Conservation (phyloP, 164 flowering plant genomes). For the Chloranthus sessilifolius region DNA sequence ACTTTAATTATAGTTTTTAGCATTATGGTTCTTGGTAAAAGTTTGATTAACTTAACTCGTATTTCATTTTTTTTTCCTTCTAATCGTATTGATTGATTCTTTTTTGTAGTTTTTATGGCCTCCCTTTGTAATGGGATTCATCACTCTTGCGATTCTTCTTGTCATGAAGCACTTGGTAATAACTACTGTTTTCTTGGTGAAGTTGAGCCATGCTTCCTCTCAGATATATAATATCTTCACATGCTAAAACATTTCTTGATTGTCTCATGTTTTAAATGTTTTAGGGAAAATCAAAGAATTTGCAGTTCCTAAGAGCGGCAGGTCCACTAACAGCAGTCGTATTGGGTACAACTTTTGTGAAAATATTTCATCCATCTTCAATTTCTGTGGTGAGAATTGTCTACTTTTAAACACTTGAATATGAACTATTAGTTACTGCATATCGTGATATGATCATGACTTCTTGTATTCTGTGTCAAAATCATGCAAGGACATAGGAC, state of each 20-base stretch:
- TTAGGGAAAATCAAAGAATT: slow-evolving; percentile 71
- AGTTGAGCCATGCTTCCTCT: not conserved
- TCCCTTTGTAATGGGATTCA: slow-evolving; percentile 89
- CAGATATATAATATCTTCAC: not conserved
- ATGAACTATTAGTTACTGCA: too few relatives aligned
- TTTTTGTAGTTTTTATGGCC: slow-evolving; percentile 86
- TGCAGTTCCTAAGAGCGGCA: slow-evolving; percentile 75
- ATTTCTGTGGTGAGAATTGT: slow-evolving; percentile 70
- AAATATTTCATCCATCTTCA: slow-evolving; percentile 77
- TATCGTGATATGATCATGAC: too few relatives aligned
- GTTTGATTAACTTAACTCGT: too few relatives aligned
- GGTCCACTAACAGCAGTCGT: slow-evolving; percentile 95
- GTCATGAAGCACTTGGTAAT: slow-evolving; percentile 93
- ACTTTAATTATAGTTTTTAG: too few relatives aligned
- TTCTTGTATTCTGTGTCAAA: too few relatives aligned
- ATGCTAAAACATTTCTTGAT: slow-evolving; percentile 1
- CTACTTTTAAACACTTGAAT: slow-evolving; percentile 1
- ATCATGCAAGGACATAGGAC: too few relatives aligned
- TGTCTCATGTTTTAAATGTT: slow-evolving; percentile 9
- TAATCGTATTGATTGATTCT: slow-evolving; percentile 9
- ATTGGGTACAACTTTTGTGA: slow-evolving; percentile 74
- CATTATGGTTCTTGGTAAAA: too few relatives aligned
- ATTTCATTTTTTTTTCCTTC: not conserved
- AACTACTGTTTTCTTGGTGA: slow-evolving; percentile 1
- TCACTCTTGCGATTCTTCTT: slow-evolving; percentile 63